Base-by-base conservation (phyloP, 129 eudicot species). In the Artemisia annua region DNA sequence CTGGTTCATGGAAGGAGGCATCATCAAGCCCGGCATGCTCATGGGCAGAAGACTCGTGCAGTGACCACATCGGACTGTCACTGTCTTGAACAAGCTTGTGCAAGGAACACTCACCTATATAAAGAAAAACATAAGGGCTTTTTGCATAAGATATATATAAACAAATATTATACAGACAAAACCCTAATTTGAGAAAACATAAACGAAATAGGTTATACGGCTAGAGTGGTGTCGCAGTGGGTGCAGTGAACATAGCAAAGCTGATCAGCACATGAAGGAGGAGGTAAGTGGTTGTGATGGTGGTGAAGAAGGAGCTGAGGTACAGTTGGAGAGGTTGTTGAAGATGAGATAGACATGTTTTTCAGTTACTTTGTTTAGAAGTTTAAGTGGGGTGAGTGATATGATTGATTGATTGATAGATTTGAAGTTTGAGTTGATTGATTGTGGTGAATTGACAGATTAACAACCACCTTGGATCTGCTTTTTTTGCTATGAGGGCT, bases 61-160 rank as follows among this genome's bases (percentile, higher is more conserved):
- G 89, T 89, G 96, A 20, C 96, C 96, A 61, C 96, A 89, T 43
- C 91, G 80, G 51, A 89, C 96, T 0, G 96, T 89, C 73, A 89
- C 96, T 2, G 89, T 86, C 86, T 89, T 89, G 76, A 77, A 89
- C 91, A 89, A 86, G 80, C 87, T 89, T n/a, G 87, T 81, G 76
- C 89, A 76, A 62, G 96, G 96, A 62, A 89, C 96, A 84, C 96
- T 86, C 84, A 89, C 96, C 96, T 89, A 64, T 39, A 35, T 35
- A 35, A 32, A 32, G 0, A 39, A 39, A 39, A 39, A 39, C 46
- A 39, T 39, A 39, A 39, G 46, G 46, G 46, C 22, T 3, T 14
- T 2, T 19, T 14, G 35, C 15, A 22, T 30, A 72, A 50, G 35
- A 4, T 3, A 30, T 30, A 13, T 5, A 32, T 43, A 2, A 70